Base-by-base conservation (phyloP, 2,329 filamentous ascomycete species). In the Colletotrichum somersetense region DNA sequence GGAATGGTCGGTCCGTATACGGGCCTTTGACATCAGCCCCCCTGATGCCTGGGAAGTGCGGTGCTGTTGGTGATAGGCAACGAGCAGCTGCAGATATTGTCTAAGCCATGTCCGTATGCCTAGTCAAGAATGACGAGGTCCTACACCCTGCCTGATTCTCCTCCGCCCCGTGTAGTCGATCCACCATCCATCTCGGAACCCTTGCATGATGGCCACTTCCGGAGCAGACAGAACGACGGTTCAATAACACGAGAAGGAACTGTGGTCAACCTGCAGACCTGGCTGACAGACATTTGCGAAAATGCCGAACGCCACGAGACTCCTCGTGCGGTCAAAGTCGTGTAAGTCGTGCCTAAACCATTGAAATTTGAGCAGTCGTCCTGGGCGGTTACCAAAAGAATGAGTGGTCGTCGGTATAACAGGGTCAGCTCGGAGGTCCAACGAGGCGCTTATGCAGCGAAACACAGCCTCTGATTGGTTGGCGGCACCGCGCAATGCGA, bases 1-100 rank as follows among this genome's bases (percentile, higher is more conserved):
- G 71, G 71, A 62, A 67, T 23, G 23, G 44, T 71, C 73, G 62
- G 66, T 74, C 73, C 73, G 73, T 42, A 40, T 53, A 56, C 48
- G 63, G 33, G 56, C 50, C 53, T 53, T 61, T 26, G 53, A 62
- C 38, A 23, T 53, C 42, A 50, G 23, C n/a, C 40, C n/a, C 50
- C 38, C 48, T 61, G 57, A 55, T 62, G 58, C 58, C 55, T 61
- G 40, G 38, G 38, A 26, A 12, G 50, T 62, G 59, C 30, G 26
- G 40, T 50, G 35, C 20, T 23, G 73, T 74, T 74, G 73, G 71
- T 74, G 73, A 74, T 46, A 65, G 63, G 44, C 38, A 56, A 16
- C 40, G 53, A 63, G 38, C 48, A 59, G 67, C 58, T 74, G 71
- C 71, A 74, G 73, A 68, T 73, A 50, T 68, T 65, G 73, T 68